These are phyloP conservation scores for Combretum micranthum DNA, from an alignment of 345 rosid genomes.

Conservation along the genomic window DNA sequence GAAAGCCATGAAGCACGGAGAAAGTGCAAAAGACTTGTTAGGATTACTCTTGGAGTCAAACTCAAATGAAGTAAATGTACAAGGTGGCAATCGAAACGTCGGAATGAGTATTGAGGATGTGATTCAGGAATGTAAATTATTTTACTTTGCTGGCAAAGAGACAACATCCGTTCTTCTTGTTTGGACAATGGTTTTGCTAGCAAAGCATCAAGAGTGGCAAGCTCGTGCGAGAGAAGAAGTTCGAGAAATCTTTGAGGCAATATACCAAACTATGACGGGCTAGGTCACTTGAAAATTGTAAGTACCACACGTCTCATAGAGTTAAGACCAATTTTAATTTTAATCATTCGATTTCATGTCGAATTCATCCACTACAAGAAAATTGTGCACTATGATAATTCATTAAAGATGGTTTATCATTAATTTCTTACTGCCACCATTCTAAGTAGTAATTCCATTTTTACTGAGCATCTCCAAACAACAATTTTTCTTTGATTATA, in stretches of 20 bases:
- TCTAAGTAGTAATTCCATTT: too few species aligned
- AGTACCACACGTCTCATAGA: conserved; percentile 8
- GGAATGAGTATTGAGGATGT: conserved; percentile 37
- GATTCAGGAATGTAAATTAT: conserved; percentile 56
- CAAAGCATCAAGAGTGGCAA: conserved; percentile 54
- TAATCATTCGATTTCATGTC: too few species aligned
- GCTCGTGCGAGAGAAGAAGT: conserved; percentile 53
- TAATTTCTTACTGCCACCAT: too few species aligned
- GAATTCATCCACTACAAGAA: too few species aligned
- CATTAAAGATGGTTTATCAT: too few species aligned
- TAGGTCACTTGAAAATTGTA: conserved; percentile 41
- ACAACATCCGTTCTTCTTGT: conserved; percentile 44
- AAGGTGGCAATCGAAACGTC: conserved; percentile 11
- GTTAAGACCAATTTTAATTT: too few species aligned
- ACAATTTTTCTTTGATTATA: too few species aligned
- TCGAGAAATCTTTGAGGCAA: conserved; percentile 28
- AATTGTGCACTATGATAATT: too few species aligned
- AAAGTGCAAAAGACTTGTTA: conserved; percentile 21
- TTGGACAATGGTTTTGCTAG: conserved; percentile 53
- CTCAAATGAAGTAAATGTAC: conserved; percentile 16
- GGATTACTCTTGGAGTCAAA: conserved; percentile 46
- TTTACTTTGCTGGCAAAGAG: conserved; percentile 61
- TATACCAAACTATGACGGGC: conserved; percentile 17
- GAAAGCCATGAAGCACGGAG: conserved; percentile 26
- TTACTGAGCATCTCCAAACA: too few species aligned